Evolutionary conservation across 306 rosid species (phyloP), one percentile per base, ranked within the genome.

Genomic region (Ammopiptanthus mongolicus): DNA sequence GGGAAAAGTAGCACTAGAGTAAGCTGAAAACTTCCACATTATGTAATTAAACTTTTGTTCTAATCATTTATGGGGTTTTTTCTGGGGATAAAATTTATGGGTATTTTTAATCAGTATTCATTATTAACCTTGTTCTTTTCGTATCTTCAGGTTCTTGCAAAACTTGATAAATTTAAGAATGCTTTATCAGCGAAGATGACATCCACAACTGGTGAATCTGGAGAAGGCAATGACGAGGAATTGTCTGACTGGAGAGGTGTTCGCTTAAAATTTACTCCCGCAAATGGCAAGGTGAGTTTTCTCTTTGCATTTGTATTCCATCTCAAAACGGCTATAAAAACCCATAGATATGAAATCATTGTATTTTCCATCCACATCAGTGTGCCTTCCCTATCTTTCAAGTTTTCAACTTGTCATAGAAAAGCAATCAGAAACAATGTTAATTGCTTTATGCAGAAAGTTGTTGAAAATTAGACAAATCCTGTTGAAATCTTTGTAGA

Each of bases 201-300:
- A n/a, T 25, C 83, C 29, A 51, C 78, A 21, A 34, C 80, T 34
- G 51, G 1, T 79, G 82, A 73, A 57, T 58, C 93, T 75, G 85
- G 36, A 80, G 83, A 72, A 57, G 89, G 65, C 76, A 82, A 48
- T 0, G 75, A 55, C 3, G 83, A 77, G 60, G 80, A 87, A 25
- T 71, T 92, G 74, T 89, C 97, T 36, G 96, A 95, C 74, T 92
- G 98, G 99, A 83, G 22, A 81, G 71, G 78, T 14, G 86, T 70
- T 81, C 3, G 3, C 60, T 83, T 95, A 74, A 87, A 87, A 72
- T 95, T 95, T 82, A 74, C 76, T 17, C 86, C 90, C 0, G 88
- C 63, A 53, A 22, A 73, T 46, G 89, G 93, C 84, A 90, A 95
- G 93, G 99, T 95, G 52, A 84, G 85, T 65, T 78, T 73, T 65